phyloP scores from a whole-genome alignment of 1,284 basidiomycete species.

The Takashimella tepidaria region DNA sequence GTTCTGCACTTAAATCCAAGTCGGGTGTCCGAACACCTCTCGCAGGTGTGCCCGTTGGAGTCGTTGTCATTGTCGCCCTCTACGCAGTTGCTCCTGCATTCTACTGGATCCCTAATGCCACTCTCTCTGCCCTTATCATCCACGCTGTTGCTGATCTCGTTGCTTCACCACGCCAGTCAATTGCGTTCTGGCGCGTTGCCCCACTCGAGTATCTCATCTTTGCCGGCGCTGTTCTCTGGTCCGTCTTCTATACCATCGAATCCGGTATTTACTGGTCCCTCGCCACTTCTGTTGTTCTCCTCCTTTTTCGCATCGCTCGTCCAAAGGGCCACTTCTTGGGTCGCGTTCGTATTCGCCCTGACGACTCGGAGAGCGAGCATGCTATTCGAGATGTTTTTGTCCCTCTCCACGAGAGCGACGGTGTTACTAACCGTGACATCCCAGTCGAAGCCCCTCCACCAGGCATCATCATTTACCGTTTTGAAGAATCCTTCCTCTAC shows the following conservation, averaged over 20 bases:
- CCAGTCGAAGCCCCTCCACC: constrained; percentile 73
- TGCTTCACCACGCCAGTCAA: constrained; percentile 79
- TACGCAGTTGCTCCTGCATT: constrained; percentile 90
- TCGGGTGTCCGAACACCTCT: constrained; percentile 92
- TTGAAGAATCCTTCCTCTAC: constrained; percentile 90
- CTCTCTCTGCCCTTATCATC: constrained; percentile 88
- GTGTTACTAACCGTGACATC: constrained; percentile 65
- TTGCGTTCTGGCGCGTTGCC: constrained; percentile 87
- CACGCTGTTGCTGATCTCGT: constrained; percentile 92
- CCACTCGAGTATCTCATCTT: constrained; percentile 93
- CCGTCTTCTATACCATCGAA: constrained; percentile 83
- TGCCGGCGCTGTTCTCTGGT: constrained; percentile 73
- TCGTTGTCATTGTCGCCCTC: constrained; percentile 87
- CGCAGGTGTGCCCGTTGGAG: constrained; percentile 78
- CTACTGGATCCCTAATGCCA: constrained; percentile 56
- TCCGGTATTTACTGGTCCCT: constrained; percentile 93
- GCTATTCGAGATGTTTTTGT: constrained; percentile 61
- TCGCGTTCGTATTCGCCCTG: constrained; percentile 56
- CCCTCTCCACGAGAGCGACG: constrained; percentile 56
- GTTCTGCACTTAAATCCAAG: constrained; percentile 91
- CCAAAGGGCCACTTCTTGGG: constrained; percentile 91
- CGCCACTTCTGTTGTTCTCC: constrained; percentile 69
- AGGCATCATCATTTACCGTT: constrained; percentile 86
- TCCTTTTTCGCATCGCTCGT: constrained; percentile 84
- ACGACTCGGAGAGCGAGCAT: constrained; percentile 39